A percentile compares a stretch with the other conserved stretches of the same genome.
Evolutionary conservation across 164 flowering plant species (phyloP).

Genomic region (Chloranthus sessilifolius): DNA sequence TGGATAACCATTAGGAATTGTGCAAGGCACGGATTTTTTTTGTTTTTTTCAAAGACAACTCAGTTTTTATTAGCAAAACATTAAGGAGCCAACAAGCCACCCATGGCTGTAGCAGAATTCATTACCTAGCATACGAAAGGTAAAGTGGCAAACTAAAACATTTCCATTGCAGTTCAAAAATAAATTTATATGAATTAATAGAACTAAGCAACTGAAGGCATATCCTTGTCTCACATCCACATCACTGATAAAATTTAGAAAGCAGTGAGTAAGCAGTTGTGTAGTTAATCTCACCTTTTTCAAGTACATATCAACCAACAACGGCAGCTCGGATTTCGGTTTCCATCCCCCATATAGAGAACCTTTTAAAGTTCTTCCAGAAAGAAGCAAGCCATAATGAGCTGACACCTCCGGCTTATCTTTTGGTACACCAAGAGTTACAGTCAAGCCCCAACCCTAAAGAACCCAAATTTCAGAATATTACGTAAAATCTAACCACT

Average conservation of each 20-base stretch:
- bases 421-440: conserved; percentile 97
- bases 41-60: too few relatives aligned
- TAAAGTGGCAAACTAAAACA: too few relatives aligned
- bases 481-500: neutral
- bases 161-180: too few relatives aligned
- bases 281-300: conserved; percentile 40
- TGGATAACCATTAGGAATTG: too few relatives aligned
- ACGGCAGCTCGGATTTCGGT: conserved; percentile 88
- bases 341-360: conserved; percentile 90
- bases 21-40: too few relatives aligned
- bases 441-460: conserved; percentile 94
- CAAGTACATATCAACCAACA: conserved; percentile 68
- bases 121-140: too few relatives aligned
- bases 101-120: too few relatives aligned
- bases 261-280: neutral
- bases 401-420: conserved; percentile 70
- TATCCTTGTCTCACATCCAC: too few relatives aligned
- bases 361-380: conserved; percentile 84
- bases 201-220: too few relatives aligned
- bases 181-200: too few relatives aligned
- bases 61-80: too few relatives aligned
- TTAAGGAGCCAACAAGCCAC: too few relatives aligned
- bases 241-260: neutral
- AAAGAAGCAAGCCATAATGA: conserved; percentile 69
- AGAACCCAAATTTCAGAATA: conserved; percentile 1